Conservation (phyloP, 805 yeast genomes). For the Wickerhamiella spandovensis region DNA sequence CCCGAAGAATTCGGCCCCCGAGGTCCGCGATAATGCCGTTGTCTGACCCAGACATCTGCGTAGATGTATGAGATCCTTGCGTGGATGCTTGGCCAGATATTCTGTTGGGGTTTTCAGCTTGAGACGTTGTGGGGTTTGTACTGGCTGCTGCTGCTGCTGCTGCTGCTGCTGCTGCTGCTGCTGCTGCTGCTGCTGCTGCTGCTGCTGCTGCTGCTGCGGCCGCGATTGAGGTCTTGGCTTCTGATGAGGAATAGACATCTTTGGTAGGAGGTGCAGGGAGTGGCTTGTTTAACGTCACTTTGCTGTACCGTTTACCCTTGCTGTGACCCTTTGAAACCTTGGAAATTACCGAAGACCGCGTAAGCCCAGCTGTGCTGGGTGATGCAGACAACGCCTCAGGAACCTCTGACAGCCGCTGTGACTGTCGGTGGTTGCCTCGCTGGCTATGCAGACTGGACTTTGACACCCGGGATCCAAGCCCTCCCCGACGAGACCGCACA, state of each 20-base stretch:
- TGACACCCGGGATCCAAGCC: neutral
- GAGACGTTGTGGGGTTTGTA: neutral
- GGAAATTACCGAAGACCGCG: neutral
- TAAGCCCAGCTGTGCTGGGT: neutral
- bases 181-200: neutral
- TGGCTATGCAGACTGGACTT: neutral
- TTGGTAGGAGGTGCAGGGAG: conserved; percentile 12
- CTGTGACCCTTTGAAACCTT: neutral
- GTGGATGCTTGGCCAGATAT: neutral
- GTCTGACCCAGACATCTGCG: neutral
- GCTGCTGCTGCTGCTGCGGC: neutral
- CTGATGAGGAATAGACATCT: neutral
- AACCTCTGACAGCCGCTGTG: neutral
- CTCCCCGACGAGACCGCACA: neutral
- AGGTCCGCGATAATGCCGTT: conserved; percentile 14
- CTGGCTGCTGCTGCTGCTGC: neutral
- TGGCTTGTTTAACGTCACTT: conserved; percentile 12
- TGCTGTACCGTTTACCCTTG: neutral
- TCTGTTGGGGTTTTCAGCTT: neutral
- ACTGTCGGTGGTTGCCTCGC: neutral
- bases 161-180: neutral
- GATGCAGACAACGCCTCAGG: neutral
- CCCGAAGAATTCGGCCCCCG: conserved; percentile 33
- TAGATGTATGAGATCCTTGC: neutral
- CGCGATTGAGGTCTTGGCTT: neutral